Evolutionary conservation across 768 basidiomycete genomes (phyloP), one percentile per base, ranked within the genome.

Genomic region (Porphyrellus cyaneotinctus): DNA sequence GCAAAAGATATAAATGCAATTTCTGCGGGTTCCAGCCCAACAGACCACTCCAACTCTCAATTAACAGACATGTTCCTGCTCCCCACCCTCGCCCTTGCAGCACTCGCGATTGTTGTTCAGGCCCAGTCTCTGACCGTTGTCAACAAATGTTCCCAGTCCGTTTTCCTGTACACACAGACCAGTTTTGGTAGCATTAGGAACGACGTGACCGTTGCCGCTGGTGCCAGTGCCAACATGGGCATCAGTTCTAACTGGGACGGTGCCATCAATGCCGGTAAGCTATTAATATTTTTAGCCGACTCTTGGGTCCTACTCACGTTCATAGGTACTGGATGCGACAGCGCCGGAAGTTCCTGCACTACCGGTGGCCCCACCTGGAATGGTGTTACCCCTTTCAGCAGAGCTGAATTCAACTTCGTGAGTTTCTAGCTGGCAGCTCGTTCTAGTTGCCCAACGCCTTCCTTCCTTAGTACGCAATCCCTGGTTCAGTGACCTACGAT

Each of bases 331-430:
- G 66, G 67, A 15, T 68, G 68, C 37, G 36, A 53, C 30, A 52
- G 59, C 20, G 22, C 44, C 6, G 68, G 58, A 35, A 52, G 56
- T 17, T 51, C 58, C 15, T 70, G 67, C 51, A 56, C 62, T 30
- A 70, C 67, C 1, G 68, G 67, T 43, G 64, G 66, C 17, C 66
- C 66, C 37, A 58, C 59, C 49, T 68, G 66, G 66, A 10, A 66
- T 15, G 68, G 68, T 47, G 49, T 39, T 20, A 68, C 66, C 2
- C 68, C 68, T 3, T 68, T 68, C 53, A 68, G 66, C 48, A 64
- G 66, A 33, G 68, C 68, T 11, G 66, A 68, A 47, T 70, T 68
- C 56, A 68, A 70, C 55, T 68, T 64, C 42, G 68, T 70, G 51
- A 26, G 61, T 38, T 37, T 28, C 22, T 15, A 22, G 26, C 37